Evolutionary conservation across 352 stramenopile genomes (phyloP), one percentile per base, ranked within the genome.

Genomic region (Phytophthora parvispora): DNA sequence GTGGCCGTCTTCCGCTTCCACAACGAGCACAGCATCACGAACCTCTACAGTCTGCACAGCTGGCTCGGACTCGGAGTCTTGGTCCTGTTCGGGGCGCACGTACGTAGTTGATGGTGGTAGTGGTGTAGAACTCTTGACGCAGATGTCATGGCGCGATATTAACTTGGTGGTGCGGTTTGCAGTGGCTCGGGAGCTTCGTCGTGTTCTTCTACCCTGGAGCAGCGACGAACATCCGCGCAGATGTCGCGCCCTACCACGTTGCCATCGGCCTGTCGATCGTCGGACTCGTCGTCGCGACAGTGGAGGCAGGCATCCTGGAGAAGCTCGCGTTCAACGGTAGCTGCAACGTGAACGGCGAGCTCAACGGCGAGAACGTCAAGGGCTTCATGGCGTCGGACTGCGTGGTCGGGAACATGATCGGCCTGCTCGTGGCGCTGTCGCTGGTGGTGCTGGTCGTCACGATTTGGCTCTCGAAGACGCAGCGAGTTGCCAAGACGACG

Each of bases 21-120:
- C 80, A 93, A 94, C 53, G 90, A 96, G 49, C 89, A 93, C 67
- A 74, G 70, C 22, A 96, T 96, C 68, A 91, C 80, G 22, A 96
- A 97, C 60, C 57, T 97, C 27, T 96, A 95, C 76, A 95, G 86
- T 59, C 76, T 96, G 10, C 90, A 97, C 82, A 96, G 88, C 59
- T 97, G 89, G 90, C 50, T 97, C n/a, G 90, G 90, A 38, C 60
- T 96, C 25, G 42, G 75, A 16, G 88, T 84, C 28, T 67, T 91
- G 53, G 75, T 93, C 43, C 53, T 91, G 32, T 91, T 93, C 49
- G 54, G 47, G 3, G 59, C 27, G 1, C 71, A 91, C 64, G 83
- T 93, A 75, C 28, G 68, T 66, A n/a, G n/a, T n/a, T n/a, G n/a
- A n/a, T n/a, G n/a, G n/a, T n/a, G n/a, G n/a, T n/a, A 6, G 5